Percentiles rank a stretch among this genome's conserved stretches.
Conservation (phyloP, 306 rosid species). For the Acacia crassicarpa region DNA sequence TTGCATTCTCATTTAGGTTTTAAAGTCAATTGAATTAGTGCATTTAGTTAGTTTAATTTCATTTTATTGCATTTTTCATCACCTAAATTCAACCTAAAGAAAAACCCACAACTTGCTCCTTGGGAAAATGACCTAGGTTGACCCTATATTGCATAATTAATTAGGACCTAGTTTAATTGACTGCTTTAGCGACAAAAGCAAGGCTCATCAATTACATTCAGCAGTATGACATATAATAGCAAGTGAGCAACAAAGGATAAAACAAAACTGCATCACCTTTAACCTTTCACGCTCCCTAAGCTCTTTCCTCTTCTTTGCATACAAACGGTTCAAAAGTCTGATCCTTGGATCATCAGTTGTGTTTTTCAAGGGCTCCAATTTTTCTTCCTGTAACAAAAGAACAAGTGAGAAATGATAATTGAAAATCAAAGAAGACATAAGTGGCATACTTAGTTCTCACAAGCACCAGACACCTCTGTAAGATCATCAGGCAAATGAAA, state of each 20-base stretch:
- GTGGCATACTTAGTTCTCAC: constrained; percentile 34
- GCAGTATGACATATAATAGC: neutral
- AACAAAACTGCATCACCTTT: constrained; percentile 60
- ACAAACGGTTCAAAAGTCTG: constrained; percentile 84
- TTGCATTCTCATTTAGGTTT: no score
- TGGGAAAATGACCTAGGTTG: no score
- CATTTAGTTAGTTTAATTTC: no score
- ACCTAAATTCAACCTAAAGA: no score
- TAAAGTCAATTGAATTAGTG: no score
- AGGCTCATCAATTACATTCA: no score
- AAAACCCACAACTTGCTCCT: no score
- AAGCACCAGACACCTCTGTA: constrained; percentile 78
- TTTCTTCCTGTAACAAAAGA: constrained; percentile 79
- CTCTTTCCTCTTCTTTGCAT: constrained; percentile 94
- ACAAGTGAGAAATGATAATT: constrained; percentile 35
- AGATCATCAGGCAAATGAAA: constrained; percentile 97
- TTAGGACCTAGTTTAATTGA: no score
- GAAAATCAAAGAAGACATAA: constrained; percentile 30
- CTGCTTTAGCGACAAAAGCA: no score
- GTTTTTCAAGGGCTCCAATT: constrained; percentile 86
- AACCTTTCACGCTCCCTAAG: constrained; percentile 79
- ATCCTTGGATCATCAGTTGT: constrained; percentile 89
- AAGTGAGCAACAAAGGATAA: constrained; percentile 29
- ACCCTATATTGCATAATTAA: no score
- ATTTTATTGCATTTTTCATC: no score